Evolutionary conservation across 345 rosid species (phyloP).

Genomic region (Eucalyptus camaldulensis): DNA sequence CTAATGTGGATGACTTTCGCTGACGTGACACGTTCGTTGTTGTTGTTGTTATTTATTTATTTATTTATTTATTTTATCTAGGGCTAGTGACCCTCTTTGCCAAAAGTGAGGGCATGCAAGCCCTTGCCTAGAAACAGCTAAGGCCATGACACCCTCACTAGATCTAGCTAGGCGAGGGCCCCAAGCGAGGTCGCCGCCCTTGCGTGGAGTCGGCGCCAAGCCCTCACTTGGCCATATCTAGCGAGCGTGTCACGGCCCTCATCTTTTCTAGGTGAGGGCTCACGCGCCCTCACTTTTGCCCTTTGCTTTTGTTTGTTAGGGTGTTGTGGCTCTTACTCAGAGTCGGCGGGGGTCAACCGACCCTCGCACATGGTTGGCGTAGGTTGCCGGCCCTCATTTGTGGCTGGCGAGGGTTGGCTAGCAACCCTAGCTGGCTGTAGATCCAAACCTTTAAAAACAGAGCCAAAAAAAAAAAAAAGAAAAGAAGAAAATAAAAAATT

Average conservation of each 20-base stretch:
- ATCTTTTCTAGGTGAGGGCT: too few species aligned
- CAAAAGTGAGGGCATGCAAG: rapidly evolving
- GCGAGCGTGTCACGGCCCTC: rapidly evolving
- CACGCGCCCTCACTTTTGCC: rapidly evolving
- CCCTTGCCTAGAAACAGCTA: too few species aligned
- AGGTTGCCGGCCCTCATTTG: rapidly evolving
- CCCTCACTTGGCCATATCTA: too few species aligned
- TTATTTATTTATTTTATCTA: too few species aligned
- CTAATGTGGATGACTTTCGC: rapidly evolving
- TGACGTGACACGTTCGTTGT: rapidly evolving
- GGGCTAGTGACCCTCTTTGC: rapidly evolving
- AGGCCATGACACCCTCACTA: too few species aligned
- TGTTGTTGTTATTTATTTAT: too few species aligned
- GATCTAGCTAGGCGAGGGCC: too few species aligned
- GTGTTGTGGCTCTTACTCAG: rapidly evolving
- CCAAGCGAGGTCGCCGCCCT: too few species aligned
- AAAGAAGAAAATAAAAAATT: too few species aligned
- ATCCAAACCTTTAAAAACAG: too few species aligned
- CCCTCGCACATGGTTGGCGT: rapidly evolving
- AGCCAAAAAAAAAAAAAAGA: rapidly evolving
- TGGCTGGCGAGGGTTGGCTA: rapidly evolving
- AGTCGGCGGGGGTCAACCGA: rapidly evolving
- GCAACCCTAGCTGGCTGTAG: rapidly evolving
- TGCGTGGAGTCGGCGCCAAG: rapidly evolving
- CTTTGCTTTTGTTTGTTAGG: rapidly evolving